Percentiles rank a stretch among this genome's conserved stretches.
Evolutionary conservation across 805 yeast genomes (phyloP).

Genomic region (Cyberlindnera mrakii): DNA sequence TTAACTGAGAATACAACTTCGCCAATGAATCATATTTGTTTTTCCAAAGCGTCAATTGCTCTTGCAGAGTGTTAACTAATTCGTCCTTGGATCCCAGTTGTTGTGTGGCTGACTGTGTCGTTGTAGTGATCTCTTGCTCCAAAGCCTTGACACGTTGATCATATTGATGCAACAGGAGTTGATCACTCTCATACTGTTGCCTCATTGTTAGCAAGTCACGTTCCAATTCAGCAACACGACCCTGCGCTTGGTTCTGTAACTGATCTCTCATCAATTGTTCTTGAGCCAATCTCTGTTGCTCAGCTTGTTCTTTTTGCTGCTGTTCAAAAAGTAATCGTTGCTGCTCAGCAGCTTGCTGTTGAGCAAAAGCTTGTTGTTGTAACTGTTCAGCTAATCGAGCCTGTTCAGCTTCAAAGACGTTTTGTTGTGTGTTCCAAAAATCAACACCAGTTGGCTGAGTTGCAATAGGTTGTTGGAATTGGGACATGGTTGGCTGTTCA

Average conservation of each 20-base stretch:
- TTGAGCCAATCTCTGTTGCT: slow-evolving; percentile 64
- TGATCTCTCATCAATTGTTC: slow-evolving; percentile 65
- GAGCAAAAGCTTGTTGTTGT: slow-evolving; percentile 58
- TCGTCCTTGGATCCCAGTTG: slow-evolving; percentile 76
- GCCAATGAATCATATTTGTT: slow-evolving; percentile 86
- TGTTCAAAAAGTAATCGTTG: slow-evolving; percentile 67
- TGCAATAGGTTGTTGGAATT: slow-evolving; percentile 33
- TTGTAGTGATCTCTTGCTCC: slow-evolving; percentile 61
- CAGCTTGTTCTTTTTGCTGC: slow-evolving; percentile 65
- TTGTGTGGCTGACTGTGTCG: slow-evolving; percentile 60
- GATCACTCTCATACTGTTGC: slow-evolving; percentile 84
- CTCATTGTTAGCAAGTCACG: slow-evolving; percentile 69
- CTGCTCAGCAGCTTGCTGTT: slow-evolving; percentile 59
- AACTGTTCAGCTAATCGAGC: slow-evolving; percentile 53
- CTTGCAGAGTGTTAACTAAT: slow-evolving; percentile 58
- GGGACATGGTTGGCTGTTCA: slow-evolving; percentile 36
- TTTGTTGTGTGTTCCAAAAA: slow-evolving; percentile 42
- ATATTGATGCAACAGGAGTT: slow-evolving; percentile 75
- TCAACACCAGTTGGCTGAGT: slow-evolving; percentile 53
- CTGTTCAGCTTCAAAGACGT: slow-evolving; percentile 52
- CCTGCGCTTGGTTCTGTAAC: slow-evolving; percentile 67
- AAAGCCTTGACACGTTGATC: slow-evolving; percentile 78
- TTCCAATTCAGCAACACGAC: slow-evolving; percentile 74
- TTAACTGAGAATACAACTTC: slow-evolving; percentile 79
- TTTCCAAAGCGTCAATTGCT: slow-evolving; percentile 74